Conservation (phyloP, 139 green algal species). For the Picochlorum sp. region DNA sequence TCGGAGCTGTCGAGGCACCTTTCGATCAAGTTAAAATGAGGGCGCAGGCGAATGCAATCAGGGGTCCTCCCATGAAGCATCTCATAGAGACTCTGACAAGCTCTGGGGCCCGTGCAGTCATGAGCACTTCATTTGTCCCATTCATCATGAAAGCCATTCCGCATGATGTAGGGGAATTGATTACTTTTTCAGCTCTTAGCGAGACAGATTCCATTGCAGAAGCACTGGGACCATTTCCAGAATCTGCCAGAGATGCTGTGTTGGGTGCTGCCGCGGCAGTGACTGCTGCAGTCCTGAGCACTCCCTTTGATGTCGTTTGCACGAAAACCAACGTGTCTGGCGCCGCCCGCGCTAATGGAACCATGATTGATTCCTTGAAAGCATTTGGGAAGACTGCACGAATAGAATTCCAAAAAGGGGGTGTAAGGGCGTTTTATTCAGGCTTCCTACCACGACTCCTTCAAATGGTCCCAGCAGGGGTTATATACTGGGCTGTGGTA, state of each 20-base stretch:
- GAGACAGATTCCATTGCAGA: conserved; percentile 12
- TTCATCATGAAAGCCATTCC: conserved; percentile 58
- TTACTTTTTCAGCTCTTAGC: conserved; percentile 34
- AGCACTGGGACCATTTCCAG: conserved; percentile 4
- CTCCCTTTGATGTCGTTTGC: conserved; percentile 62
- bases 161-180: conserved; percentile 57
- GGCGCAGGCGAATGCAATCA: conserved; percentile 34
- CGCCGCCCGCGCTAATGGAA: not conserved
- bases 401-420: conserved; percentile 32
- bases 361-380: not conserved
- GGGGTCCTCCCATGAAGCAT: conserved; percentile 27
- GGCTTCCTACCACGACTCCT: conserved; percentile 49
- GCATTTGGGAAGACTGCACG: conserved; percentile 33
- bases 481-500: conserved; percentile 41
- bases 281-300: conserved; percentile 51
- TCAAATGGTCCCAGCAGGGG: conserved; percentile 29
- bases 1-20: conserved; percentile 34
- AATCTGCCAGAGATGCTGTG: not conserved
- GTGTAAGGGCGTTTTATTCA: conserved; percentile 44
- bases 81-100: conserved; percentile 38
- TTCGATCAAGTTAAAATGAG: conserved; percentile 58
- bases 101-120: conserved; percentile 17
- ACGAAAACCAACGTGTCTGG: conserved; percentile 44
- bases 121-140: conserved; percentile 55
- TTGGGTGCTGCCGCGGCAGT: conserved; percentile 44